Base-by-base conservation (phyloP, 2,329 filamentous ascomycete species). In the Coniochaeta hoffmannii region DNA sequence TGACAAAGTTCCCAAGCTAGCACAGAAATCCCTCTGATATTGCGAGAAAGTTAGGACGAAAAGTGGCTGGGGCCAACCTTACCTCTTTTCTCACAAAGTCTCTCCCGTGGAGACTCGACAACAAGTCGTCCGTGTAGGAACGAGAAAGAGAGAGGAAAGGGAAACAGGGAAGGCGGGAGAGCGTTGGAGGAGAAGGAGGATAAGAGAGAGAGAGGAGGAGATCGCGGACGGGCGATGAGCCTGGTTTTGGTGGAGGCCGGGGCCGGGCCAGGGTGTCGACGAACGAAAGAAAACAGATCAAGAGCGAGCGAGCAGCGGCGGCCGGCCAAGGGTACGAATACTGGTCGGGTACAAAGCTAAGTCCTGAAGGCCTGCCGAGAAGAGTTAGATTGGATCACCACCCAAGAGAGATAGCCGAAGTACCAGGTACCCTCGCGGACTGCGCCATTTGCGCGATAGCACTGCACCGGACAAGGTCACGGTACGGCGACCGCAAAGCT, bases 161-260 rank as follows among this genome's bases (percentile, higher is more conserved):
- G 44, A 56, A 17, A 14, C 11, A 54, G 32, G 28, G 38, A 28
- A 24, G 51, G 22, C 17, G 28, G 41, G 34, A n/a, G n/a, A 55
- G 58, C 55, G 57, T 60, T 57, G 57, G 54, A 53, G 55, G 41
- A 41, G 57, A 54, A 59, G 57, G 56, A 57, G 53, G 49, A 58
- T 59, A 57, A 54, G 50, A 59, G 22, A 57, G 53, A 57, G 57
- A 56, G 46, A 54, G 54, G 55, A 55, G 57, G 57, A 53, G 57
- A 57, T 53, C 50, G 35, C 19, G 41, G 49, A 51, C 31, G 49
- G 49, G 49, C 49, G 31, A 51, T 51, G 49, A 28, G 49, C 49
- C 49, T 51, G 49, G 28, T 51, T 51, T 51, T 51, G 49, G 49
- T 51, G 49, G 49, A 51, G 49, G 49, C 49, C 26, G 41, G 22